Percentiles rank a stretch among this genome's conserved stretches.
Conservation (phyloP, 148 eudicot genomes). For the Suaeda aralocaspica region DNA sequence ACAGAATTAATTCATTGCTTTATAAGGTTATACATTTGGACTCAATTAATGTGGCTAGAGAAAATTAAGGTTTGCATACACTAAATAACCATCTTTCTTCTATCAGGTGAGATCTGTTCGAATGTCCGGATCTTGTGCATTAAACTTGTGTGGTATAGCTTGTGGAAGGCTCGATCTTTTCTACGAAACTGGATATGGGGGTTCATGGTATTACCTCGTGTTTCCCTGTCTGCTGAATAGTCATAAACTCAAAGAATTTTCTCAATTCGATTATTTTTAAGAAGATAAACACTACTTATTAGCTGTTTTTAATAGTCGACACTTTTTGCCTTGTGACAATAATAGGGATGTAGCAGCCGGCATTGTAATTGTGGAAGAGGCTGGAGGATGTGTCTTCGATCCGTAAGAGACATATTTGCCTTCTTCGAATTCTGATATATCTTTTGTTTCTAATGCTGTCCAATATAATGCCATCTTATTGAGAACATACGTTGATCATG, state of each 20-base stretch:
- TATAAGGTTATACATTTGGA: conserved; percentile 56
- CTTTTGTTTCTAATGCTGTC: too few relatives aligned
- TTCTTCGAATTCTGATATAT: neutral
- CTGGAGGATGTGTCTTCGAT: conserved; percentile 71
- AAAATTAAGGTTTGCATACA: neutral
- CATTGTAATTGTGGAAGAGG: conserved; percentile 77
- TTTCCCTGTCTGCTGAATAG: neutral
- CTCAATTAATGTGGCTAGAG: too few relatives aligned
- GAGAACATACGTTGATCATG: too few relatives aligned
- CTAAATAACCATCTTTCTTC: conserved; percentile 10
- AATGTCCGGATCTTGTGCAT: conserved; percentile 93
- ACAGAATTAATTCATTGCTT: conserved; percentile 69
- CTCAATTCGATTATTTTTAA: neutral
- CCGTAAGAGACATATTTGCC: conserved; percentile 23
- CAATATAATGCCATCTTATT: too few relatives aligned
- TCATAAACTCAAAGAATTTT: neutral
- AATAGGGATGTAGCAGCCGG: conserved; percentile 96
- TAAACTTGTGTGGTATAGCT: conserved; percentile 87
- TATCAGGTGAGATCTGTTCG: conserved; percentile 85
- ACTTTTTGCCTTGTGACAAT: conserved; percentile 3
- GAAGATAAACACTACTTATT: neutral
- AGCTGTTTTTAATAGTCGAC: neutral
- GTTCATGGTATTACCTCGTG: conserved; percentile 57
- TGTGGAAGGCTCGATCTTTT: conserved; percentile 83
- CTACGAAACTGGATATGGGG: conserved; percentile 75